A percentile compares a stretch with the other conserved stretches of the same genome.
These are phyloP conservation scores for Claviceps sp. DNA, from an alignment of 2,329 filamentous ascomycete genomes.

Conservation along the genomic window DNA sequence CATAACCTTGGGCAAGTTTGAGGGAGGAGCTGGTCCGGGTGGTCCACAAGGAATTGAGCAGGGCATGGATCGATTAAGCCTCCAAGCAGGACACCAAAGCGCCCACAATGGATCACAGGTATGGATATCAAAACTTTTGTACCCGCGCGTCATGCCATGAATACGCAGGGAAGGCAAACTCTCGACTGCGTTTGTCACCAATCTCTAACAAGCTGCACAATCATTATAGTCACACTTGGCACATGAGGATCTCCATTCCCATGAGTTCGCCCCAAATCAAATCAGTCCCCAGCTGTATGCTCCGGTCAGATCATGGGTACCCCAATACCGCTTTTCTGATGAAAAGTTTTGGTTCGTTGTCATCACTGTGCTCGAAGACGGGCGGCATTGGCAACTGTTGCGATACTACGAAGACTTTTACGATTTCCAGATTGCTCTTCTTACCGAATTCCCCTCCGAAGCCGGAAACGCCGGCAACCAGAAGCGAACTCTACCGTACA, in stretches of 20 bases:
- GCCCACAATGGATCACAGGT: conserved; percentile 15
- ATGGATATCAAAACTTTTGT: conserved; percentile 4
- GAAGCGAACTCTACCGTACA: conserved; percentile 79
- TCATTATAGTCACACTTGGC: conserved; percentile 12
- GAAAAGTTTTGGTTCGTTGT: conserved; percentile 99
- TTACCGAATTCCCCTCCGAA: conserved; percentile 84
- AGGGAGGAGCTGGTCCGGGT: conserved; percentile 35
- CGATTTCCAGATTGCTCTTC: conserved; percentile 90
- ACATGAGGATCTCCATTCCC: conserved; percentile 17
- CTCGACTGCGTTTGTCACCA: too few species aligned
- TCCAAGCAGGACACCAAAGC: conserved; percentile 28
- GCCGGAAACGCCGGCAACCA: conserved; percentile 73
- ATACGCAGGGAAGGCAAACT: too few species aligned
- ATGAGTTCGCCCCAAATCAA: conserved; percentile 25
- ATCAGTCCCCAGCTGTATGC: conserved; percentile 49
- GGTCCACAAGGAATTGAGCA: conserved; percentile 42
- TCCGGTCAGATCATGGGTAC: conserved; percentile 73
- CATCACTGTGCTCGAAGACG: conserved; percentile 80
- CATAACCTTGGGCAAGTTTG: conserved; percentile 88
- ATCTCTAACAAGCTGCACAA: neutral
- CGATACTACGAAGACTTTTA: conserved; percentile 98
- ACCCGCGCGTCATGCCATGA: too few species aligned
- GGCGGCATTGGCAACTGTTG: conserved; percentile 81
- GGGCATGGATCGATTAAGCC: conserved; percentile 66
- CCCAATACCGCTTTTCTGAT: conserved; percentile 87